Evolutionary conservation across 805 yeast genomes (phyloP), one percentile per base, ranked within the genome.

Genomic region (Suhomyces emberorum): DNA sequence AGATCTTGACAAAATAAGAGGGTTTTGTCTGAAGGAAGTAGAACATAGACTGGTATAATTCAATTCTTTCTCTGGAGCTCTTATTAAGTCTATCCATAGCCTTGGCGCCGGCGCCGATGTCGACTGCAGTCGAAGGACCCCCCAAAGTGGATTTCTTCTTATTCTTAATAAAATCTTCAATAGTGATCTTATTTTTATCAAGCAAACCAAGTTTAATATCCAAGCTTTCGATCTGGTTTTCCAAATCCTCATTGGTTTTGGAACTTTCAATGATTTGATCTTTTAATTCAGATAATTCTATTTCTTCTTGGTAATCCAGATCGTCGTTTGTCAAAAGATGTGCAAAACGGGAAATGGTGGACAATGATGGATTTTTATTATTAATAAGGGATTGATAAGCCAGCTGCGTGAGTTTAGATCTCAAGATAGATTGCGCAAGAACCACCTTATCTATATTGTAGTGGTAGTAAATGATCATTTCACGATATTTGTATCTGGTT

Each of bases 1-100:
- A 74, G 23, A 87, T 57, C 10, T 77, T 61, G 2, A 79, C 69
- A 52, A 89, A 70, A 51, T 91, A 91, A 1, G 59, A 55, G 0
- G 95, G 85, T 49, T 86, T 87, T 0, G 95, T 84, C 55, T 93
- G 98, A 29, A 93, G 58, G 17, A 91, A 61, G 52, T 83, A 93
- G 47, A 93, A 81, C 34, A 91, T 53, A 15, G 85, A 83, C 48
- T 83, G 96, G 57, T 83, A 85, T 1, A 77, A 58, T 42, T 81
- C 88, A 34, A 80, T 65, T 41, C 86, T 69, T 16, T 69, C 69
- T 40, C 71, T 65, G 8, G 75, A 57, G 3, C 72, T 57, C 37
- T 67, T 68, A 42, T 59, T 64, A 46, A 59, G 59, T 20, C 48
- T 49, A 12, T 61, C 69, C 32, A 63, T 43, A 25, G 43, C 46